These are phyloP conservation scores for Micractinium conductrix DNA, from an alignment of 139 green algal species.

Conservation along the genomic window DNA sequence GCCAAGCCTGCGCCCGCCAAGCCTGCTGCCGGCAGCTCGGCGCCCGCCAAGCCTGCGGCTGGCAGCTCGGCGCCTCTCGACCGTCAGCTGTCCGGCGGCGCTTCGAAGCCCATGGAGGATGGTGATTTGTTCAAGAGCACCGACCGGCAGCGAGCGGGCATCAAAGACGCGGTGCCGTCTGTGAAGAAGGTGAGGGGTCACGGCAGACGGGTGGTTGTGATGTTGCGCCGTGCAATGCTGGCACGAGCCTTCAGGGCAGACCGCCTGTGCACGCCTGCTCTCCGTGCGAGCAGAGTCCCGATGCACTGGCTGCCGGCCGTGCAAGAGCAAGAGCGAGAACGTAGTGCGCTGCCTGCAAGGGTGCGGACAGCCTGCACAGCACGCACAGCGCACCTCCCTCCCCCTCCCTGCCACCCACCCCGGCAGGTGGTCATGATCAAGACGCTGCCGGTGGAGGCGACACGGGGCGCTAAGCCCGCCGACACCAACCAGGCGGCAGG, in stretches of 20 bases:
- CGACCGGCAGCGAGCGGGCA: constrained; percentile 4
- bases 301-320: too few species aligned
- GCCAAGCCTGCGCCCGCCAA: too few species aligned
- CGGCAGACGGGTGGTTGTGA: background rate
- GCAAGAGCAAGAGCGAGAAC: too few species aligned
- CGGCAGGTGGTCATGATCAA: constrained; percentile 11
- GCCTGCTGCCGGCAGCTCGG: too few species aligned
- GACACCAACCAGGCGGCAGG: background rate
- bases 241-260: too few species aligned
- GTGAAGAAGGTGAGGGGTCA: constrained; percentile 16
- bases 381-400: background rate
- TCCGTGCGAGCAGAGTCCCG: too few species aligned
- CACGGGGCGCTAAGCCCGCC: background rate
- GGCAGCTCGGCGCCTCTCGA: background rate
- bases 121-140: constrained; percentile 32
- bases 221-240: too few species aligned
- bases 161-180: background rate
- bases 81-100: constrained; percentile 7
- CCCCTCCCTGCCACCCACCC: background rate
- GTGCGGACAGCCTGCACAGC: background rate
- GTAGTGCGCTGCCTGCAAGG: too few species aligned
- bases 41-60: too few species aligned
- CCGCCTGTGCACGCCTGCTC: too few species aligned
- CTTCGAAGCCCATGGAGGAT: constrained; percentile 25
- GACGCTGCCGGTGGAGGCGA: background rate